Evolutionary conservation across 176 grass and related monocot genomes (phyloP), one percentile per base, ranked within the genome.

Genomic region (Typha latifolia): DNA sequence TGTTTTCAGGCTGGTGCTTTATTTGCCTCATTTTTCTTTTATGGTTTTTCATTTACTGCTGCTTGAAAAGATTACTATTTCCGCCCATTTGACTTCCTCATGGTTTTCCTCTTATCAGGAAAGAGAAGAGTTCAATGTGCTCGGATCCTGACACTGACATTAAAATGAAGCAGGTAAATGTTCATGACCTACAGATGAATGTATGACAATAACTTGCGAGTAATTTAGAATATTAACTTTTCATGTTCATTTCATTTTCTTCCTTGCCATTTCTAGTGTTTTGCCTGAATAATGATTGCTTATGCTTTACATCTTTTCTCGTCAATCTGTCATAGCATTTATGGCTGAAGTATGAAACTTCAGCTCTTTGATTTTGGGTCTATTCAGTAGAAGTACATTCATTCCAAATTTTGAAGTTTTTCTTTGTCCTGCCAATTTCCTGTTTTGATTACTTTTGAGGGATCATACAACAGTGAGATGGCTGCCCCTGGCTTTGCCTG

Each of bases 91-190:
- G 26, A 61, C 31, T 49, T 49, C 48, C 32, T 56, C 48, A 23
- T 55, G 49, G 43, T 64, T 70, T 29, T 83, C 49, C 3, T 20
- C 3, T 62, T 72, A 37, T 77, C 23, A 81, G 90, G 83, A 70
- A 70, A 7, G 83, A 89, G 70, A 86, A 62, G 77, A 82, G 62
- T 77, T 78, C 79, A 59, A 81, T 82, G 69, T 62, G 43, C 79
- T 69, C 81, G 31, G 85, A 84, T 11, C 78, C 69, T 53, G 85
- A 87, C 24, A 80, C 66, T 16, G 89, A 92, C 69, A 79, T 69
- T 20, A 92, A 92, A 63, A 53, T 57, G 64, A 92, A 92, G 61
- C 75, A 96, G 88, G 89, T 59, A 22, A 59, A 14, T 43, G 5
- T 43, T 43, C 37, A 43, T 43, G 9, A 43, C 37, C 37, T 43